Base-by-base conservation (phyloP, 192 early-diverging fungal species). In the Gonapodya sp. region DNA sequence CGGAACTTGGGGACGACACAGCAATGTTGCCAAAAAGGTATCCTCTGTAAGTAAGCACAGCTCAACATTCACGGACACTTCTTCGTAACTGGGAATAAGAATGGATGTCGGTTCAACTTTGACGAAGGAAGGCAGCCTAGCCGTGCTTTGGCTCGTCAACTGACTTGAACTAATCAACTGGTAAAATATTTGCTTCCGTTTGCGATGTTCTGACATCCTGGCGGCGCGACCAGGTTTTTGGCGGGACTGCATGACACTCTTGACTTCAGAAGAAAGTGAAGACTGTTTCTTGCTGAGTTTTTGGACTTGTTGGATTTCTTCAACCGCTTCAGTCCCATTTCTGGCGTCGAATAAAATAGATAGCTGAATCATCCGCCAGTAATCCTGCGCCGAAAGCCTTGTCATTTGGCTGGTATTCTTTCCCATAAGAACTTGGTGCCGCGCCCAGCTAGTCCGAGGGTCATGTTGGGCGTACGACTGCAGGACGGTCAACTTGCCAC, bases 171-270 rank as follows among this genome's bases (percentile, higher is more conserved):
- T 82, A 36, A 92, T 87, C 1, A 91, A 73, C 80, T 90, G 86
- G 83, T 87, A 92, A 35, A 91, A 91, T 83, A 87, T 88, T 81
- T 92, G 89, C 32, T 88, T 84, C 35, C 91, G 81, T 80, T 92
- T 92, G 78, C 88, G 84, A 79, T 88, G 82, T 14, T 84, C 81
- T 1, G 87, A 85, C 46, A 64, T 64, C 46, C 46, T 74, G 34
- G 34, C 79, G 24, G 34, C 35, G 36, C 74, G 37, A 1, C 79
- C 31, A 1, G 36, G 1, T 74, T 80, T 80, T 24, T 80, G 32
- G 0, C 16, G 0, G 74, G 36, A 80, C 36, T 73, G 2, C 34
- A 36, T 80, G 18, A 36, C 36, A 35, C 32, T n/a, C 8, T 33
- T 16, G 24, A 64, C 8, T 16, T 64, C 46, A 64, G 24, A 24